Evolutionary conservation across 371 early-diverging fungal species (phyloP), one percentile per base, ranked within the genome.

Genomic region (Mortierella sp.): DNA sequence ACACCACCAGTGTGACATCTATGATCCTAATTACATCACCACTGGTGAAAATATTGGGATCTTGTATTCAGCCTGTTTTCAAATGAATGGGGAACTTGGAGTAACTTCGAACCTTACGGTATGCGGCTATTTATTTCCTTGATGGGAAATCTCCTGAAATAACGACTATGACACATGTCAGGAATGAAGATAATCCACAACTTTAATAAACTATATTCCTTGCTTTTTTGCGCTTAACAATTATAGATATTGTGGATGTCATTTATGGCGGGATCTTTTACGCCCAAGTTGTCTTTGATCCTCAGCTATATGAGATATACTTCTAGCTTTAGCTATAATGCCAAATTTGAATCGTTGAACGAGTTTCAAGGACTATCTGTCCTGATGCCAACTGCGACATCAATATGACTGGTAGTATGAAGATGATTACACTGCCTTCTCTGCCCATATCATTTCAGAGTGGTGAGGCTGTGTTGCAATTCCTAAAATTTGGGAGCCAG

Each of bases 41-140:
- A 45, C 55, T n/a, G 71, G 71, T 0, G 68, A 76, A 26, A 70
- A 64, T 49, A 17, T 76, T 10, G 66, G 69, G 40, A 68, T 75
- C n/a, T 37, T 19, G 17, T 68, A 43, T 45, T 73, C 64, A 7
- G 51, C 61, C n/a, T 64, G 56, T 17, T 31, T 66, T 31, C 9
- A n/a, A n/a, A 37, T 47, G 3, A 62, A 58, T 42, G 51, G 51
- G 3, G 70, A 64, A 1, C 70, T 70, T n/a, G 59, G 64, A 3
- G 51, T 64, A n/a, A 28, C 70, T 3, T 47, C 64, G 58, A 64
- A 64, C 42, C 58, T 51, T 1, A 58, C 51, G 31, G 72, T 66
- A 72, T 37, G 65, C 47, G 19, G 19, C 22, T 19, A 1, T 22
- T 51, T 42, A 42, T 54, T 35, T 45, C 19, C 54, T 28, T 43